phyloP scores from a whole-genome alignment of 352 stramenopile genomes.

The Pythium diclinum region DNA sequence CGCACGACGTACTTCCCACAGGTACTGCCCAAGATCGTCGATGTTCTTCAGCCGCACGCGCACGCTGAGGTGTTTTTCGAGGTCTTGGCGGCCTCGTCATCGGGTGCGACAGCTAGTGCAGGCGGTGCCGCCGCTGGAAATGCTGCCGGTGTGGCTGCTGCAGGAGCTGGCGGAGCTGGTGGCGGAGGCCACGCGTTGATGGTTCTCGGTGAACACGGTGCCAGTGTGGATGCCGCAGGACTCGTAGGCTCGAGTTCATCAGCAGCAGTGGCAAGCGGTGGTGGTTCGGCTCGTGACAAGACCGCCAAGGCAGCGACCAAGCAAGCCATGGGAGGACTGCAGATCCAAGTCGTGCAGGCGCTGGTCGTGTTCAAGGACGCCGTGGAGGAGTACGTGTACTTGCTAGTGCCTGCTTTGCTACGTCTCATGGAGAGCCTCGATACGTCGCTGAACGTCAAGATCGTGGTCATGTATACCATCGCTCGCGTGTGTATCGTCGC shows the following conservation, averaged over 20 bases:
- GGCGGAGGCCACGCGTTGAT: constrained; percentile 20
- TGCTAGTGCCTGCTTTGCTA: constrained; percentile 92
- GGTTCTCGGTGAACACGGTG: constrained; percentile 16
- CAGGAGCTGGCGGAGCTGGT: constrained; percentile 3
- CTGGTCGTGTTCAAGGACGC: constrained; percentile 91
- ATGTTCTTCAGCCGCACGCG: constrained; percentile 71
- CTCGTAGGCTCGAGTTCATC: constrained; percentile 5
- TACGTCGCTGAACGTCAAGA: constrained; percentile 74
- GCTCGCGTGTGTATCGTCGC: constrained; percentile 60
- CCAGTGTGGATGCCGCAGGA: constrained; percentile 9
- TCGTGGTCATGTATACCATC: constrained; percentile 67
- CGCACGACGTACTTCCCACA: constrained; percentile 82
- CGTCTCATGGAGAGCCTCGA: constrained; percentile 92
- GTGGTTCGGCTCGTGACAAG: constrained; percentile 18
- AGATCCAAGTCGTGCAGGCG: constrained; percentile 83
- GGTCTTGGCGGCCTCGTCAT: constrained; percentile 18
- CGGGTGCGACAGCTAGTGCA: constrained; percentile 1
- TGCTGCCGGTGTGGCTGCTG: background rate
- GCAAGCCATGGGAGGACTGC: constrained; percentile 40
- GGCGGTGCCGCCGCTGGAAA: background rate
- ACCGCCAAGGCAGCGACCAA: constrained; percentile 21
- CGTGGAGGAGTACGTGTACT: constrained; percentile 93
- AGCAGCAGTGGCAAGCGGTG: background rate
- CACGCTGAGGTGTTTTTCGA: constrained; percentile 56
- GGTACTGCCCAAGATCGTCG: constrained; percentile 85